Percentiles rank a stretch among this genome's conserved stretches.
phyloP scores from a whole-genome alignment of 2,329 filamentous ascomycete genomes.

The Paecilomyces niveus region DNA sequence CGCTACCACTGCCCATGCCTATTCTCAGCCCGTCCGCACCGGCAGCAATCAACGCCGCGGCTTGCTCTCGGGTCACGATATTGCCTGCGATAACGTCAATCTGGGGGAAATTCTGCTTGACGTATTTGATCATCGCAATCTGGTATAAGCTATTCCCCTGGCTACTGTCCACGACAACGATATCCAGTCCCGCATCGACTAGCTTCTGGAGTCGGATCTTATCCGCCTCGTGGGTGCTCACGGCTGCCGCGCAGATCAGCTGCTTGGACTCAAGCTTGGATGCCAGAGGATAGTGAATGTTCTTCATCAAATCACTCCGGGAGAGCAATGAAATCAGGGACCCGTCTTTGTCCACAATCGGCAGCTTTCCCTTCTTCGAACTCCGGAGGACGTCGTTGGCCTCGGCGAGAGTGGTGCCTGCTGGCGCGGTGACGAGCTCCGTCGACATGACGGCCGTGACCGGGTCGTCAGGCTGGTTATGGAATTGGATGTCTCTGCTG shows the following conservation, averaged over 20 bases:
- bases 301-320: slow-evolving; percentile 95
- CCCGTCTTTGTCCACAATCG: slow-evolving; percentile 74
- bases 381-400: slow-evolving; percentile 88
- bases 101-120: slow-evolving; percentile 77
- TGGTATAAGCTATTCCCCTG: slow-evolving; percentile 99
- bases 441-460: slow-evolving; percentile 92
- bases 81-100: slow-evolving; percentile 97
- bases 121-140: slow-evolving; percentile 94
- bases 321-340: slow-evolving; percentile 91
- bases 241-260: slow-evolving; percentile 88
- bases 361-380: slow-evolving; percentile 98
- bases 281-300: slow-evolving; percentile 90
- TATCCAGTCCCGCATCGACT: slow-evolving; percentile 89
- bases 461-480: slow-evolving; percentile 62
- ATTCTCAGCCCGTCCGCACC: slow-evolving; percentile 95
- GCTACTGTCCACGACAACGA: slow-evolving; percentile 90
- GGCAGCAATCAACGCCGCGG: slow-evolving; percentile 81
- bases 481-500: slow-evolving; percentile 96
- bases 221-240: slow-evolving; percentile 91
- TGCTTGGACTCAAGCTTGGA: slow-evolving; percentile 98
- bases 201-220: slow-evolving; percentile 78
- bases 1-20: slow-evolving; percentile 96
- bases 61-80: slow-evolving; percentile 95
- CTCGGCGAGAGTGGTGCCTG: slow-evolving; percentile 75
- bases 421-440: slow-evolving; percentile 78